phyloP scores from a whole-genome alignment of 371 early-diverging fungal genomes.

The Mortierella sp. region DNA sequence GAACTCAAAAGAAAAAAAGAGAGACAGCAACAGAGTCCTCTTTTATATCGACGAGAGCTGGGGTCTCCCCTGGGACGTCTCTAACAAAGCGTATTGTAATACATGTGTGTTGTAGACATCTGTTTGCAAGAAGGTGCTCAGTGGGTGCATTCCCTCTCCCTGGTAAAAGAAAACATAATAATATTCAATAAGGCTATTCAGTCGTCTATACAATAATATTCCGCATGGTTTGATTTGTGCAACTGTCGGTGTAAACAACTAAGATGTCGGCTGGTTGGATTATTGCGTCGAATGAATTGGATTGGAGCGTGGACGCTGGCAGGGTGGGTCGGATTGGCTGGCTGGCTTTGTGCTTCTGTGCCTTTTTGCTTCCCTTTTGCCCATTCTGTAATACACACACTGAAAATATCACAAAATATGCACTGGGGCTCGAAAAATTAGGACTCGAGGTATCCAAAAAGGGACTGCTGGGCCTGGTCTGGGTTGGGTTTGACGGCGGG shows the following conservation, averaged over 20 bases:
- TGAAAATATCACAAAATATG: background rate
- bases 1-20: slow-evolving; percentile 1
- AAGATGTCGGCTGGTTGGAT: background rate
- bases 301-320: background rate
- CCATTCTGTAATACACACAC: no score
- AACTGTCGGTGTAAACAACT: no score
- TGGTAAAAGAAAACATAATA: slow-evolving; percentile 6
- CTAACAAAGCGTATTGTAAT: no score
- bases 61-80: background rate
- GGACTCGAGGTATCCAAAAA: background rate
- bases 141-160: slow-evolving; percentile 1
- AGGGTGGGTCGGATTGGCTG: no score
- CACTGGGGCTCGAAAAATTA: background rate
- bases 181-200: no score
- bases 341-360: no score
- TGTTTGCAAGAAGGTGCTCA: no score
- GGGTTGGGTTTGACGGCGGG: slow-evolving; percentile 12
- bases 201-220: no score
- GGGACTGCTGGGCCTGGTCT: slow-evolving; percentile 8
- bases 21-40: background rate
- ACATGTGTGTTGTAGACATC: no score
- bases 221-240: no score
- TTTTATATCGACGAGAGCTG: background rate
- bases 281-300: background rate
- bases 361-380: no score